Base-by-base conservation (phyloP, 768 basidiomycete species). In the Boletus rex-veris region DNA sequence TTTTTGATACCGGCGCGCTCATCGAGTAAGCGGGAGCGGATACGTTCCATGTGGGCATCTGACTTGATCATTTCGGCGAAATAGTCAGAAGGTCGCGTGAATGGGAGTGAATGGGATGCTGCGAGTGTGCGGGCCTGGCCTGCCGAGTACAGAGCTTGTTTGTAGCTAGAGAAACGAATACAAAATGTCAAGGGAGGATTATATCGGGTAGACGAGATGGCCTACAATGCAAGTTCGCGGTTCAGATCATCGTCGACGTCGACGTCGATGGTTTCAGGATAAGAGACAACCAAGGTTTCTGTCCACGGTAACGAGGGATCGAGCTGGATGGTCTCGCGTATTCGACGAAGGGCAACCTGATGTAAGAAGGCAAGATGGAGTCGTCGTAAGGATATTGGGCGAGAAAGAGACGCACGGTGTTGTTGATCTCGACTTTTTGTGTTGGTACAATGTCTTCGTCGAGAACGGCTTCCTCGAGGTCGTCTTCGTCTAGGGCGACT, bases 1-100 rank as follows among this genome's bases (percentile, higher is more conserved):
- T 89, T 90, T 71, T 97, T 94, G 61, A 98, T 93, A 1, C 80
- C 79, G 1, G 92, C 90, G 24, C 77, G 74, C 70, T 98, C 97
- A 71, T 98, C 90, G 26, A 98, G 78, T 24, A 98, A 72, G 16
- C 88, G 83, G 57, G 92, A 87, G 50, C 97, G 88, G 60, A 98
- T 90, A 54, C 93, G 85, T 69, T 97, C 93, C 97, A 99, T 99
- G 73, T 99, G 97, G 7, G 89, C 77, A 63, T 99, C 97, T 31
- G 86, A 87, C 72, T 98, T 98, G 61, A 98, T 88, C 96, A 98
- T 98, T 74, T 98, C 96, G 21, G 96, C 96, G 59, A 96, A 98
- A 70, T 94, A 98, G 72, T 98, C 96, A 0, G 83, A 62, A 0
- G 97, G 97, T 14, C 96, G 88, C 10, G 90, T 88, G 73, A 97